phyloP scores from a whole-genome alignment of 2,329 filamentous ascomycete genomes.

The Cercospora brassicicola region DNA sequence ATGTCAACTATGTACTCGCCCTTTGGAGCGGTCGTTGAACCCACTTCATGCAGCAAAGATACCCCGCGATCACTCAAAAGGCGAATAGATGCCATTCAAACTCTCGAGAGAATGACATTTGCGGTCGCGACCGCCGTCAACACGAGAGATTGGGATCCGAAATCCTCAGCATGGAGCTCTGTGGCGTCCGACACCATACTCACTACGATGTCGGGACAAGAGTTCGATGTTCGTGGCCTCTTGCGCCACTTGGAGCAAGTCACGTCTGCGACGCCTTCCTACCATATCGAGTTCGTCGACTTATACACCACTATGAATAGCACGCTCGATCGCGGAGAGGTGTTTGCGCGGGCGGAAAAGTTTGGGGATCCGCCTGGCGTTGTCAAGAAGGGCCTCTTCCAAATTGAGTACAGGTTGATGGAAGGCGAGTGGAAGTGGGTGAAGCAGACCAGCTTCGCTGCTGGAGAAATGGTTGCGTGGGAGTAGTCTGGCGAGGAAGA shows the following conservation, averaged over 20 bases:
- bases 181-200: background rate
- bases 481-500: background rate
- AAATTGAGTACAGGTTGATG: background rate
- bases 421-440: background rate
- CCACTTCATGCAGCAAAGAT: background rate
- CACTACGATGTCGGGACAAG: background rate
- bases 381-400: slow-evolving; percentile 2
- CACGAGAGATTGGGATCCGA: background rate
- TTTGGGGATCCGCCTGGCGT: background rate
- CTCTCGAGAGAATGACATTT: slow-evolving; percentile 3
- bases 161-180: slow-evolving; percentile 3
- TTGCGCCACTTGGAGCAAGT: background rate
- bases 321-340: background rate
- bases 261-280: background rate
- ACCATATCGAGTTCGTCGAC: background rate
- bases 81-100: background rate
- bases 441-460: slow-evolving; percentile 1
- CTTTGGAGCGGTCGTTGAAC: background rate
- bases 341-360: background rate
- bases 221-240: background rate
- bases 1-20: background rate
- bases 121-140: slow-evolving; percentile 3
- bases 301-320: background rate
- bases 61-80: background rate
- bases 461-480: slow-evolving; percentile 3